Evolutionary conservation across 148 eudicot species (phyloP).

Genomic region (Rhododendron ferrugineum): DNA sequence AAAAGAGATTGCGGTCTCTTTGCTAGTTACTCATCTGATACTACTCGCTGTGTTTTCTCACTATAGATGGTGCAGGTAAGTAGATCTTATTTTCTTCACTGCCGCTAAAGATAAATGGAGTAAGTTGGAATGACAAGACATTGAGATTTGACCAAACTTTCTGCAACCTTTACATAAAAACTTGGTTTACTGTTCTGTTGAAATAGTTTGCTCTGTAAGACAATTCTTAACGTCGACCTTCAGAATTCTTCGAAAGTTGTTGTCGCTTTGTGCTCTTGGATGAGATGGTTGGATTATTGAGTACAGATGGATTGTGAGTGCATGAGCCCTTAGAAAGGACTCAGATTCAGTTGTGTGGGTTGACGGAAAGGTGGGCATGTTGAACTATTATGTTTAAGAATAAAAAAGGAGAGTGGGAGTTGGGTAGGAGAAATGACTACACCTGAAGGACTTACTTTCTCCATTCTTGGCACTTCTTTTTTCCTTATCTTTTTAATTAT

Average conservation of each 20-base stretch:
- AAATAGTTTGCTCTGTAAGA: neutral
- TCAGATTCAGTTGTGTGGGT: neutral
- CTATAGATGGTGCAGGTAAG: constrained; percentile 94
- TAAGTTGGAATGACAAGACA: neutral
- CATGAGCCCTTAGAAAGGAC: neutral
- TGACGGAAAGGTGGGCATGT: neutral
- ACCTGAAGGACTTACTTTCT: neutral
- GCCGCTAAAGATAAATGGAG: neutral
- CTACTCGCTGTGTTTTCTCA: constrained; percentile 64
- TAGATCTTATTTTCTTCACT: constrained; percentile 1
- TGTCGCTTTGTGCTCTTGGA: neutral
- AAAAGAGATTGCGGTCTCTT: constrained; percentile 57
- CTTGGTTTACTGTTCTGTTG: neutral
- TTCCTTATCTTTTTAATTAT: neutral
- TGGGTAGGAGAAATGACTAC: neutral
- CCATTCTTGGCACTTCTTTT: neutral
- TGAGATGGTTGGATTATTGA: neutral
- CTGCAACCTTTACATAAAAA: neutral
- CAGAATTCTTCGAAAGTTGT: neutral
- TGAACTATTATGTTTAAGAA: neutral
- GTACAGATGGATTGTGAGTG: neutral
- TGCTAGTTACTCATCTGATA: constrained; percentile 63
- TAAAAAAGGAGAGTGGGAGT: neutral
- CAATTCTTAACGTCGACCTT: neutral
- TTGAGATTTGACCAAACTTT: neutral